phyloP scores from a whole-genome alignment of 257 asterid genomes.

The Fraxinus americana region DNA sequence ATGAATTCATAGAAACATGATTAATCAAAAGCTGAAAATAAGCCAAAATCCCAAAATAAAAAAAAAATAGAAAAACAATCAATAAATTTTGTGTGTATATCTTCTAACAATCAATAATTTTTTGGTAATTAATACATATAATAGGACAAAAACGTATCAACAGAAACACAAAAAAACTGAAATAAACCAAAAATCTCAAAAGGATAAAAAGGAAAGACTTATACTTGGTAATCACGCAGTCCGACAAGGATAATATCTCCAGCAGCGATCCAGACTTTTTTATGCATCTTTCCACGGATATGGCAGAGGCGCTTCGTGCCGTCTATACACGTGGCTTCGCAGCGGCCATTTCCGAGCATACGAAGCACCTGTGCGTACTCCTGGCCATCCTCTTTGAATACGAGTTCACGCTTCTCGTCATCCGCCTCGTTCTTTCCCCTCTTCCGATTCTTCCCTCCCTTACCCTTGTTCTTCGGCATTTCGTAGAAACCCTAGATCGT shows the following conservation, averaged over 20 bases:
- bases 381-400: conserved; percentile 94
- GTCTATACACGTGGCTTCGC: conserved; percentile 87
- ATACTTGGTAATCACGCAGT: conserved; percentile 89
- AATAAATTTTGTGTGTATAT: too few species aligned
- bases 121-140: not conserved
- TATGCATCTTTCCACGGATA: conserved; percentile 96
- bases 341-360: conserved; percentile 94
- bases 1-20: not conserved
- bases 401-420: conserved; percentile 93
- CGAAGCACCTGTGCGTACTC: conserved; percentile 91
- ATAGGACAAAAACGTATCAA: not conserved
- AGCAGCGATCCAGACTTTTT: conserved; percentile 96
- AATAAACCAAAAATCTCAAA: not conserved
- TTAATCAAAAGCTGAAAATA: too few species aligned
- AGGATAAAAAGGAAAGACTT: not conserved
- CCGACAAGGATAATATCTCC: conserved; percentile 96
- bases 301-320: conserved; percentile 88
- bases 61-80: too few species aligned
- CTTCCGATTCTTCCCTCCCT: conserved; percentile 98
- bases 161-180: not conserved
- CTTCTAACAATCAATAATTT: not conserved
- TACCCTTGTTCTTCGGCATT: conserved; percentile 99
- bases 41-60: not conserved
- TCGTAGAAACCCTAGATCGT: conserved; percentile 46
- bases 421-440: conserved; percentile 97